Conservation (phyloP, 768 basidiomycete species). For the Cystobasidium tubakii region DNA sequence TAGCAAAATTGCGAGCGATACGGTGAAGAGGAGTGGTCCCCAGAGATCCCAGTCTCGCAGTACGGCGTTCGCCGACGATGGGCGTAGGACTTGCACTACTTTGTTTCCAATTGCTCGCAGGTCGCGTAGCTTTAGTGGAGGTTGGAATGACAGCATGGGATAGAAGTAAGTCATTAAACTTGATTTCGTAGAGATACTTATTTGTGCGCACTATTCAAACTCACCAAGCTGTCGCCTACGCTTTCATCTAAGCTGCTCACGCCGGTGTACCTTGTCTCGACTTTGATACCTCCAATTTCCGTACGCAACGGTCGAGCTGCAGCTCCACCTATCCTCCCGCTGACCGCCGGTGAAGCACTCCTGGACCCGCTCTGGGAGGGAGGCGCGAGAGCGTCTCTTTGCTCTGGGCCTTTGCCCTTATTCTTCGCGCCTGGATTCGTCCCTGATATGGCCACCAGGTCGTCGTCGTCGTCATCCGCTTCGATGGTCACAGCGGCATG, state of each 20-base stretch:
- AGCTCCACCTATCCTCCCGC: background rate
- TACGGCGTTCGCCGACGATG: slow-evolving; percentile 67
- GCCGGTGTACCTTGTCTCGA: slow-evolving; percentile 31
- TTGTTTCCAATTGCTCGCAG: slow-evolving; percentile 75
- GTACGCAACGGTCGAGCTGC: background rate
- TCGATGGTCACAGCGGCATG: slow-evolving; percentile 6
- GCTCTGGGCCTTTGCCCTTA: slow-evolving; percentile 16
- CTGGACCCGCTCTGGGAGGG: slow-evolving; percentile 29
- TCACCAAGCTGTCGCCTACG: slow-evolving; percentile 27
- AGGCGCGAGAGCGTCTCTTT: slow-evolving; percentile 27
- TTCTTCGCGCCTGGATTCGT: background rate
- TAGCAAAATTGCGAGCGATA: slow-evolving; percentile 73
- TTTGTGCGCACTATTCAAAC: background rate
- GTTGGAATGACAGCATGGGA: background rate
- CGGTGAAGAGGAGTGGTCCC: slow-evolving; percentile 57
- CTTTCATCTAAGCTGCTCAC: slow-evolving; percentile 21
- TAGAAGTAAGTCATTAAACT: background rate
- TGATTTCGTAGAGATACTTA: too few species aligned
- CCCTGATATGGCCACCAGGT: slow-evolving; percentile 21
- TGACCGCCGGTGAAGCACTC: background rate
- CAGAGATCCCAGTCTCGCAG: slow-evolving; percentile 94
- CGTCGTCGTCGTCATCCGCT: slow-evolving; percentile 18
- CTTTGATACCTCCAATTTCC: slow-evolving; percentile 28
- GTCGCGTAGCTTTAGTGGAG: slow-evolving; percentile 16
- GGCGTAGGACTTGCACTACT: slow-evolving; percentile 86